These are phyloP conservation scores for Kodamaea restingae DNA, from an alignment of 805 yeast genomes.

Conservation along the genomic window DNA sequence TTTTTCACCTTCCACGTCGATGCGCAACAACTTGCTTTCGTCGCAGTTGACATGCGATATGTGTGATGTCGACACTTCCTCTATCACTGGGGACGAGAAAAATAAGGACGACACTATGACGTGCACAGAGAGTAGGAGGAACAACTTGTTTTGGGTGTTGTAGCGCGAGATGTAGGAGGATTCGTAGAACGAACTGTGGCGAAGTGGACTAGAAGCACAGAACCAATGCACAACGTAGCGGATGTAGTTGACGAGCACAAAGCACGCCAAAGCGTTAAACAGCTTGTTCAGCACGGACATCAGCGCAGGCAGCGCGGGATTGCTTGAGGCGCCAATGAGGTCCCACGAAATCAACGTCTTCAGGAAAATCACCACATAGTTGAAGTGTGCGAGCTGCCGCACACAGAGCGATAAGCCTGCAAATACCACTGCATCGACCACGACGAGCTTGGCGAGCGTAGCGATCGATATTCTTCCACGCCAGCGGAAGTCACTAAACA, in stretches of 20 bases:
- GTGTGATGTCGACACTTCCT: neutral
- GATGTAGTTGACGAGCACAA: slow-evolving; percentile 14
- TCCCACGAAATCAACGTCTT: slow-evolving; percentile 15
- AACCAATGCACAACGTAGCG: slow-evolving; percentile 14
- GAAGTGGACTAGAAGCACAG: neutral
- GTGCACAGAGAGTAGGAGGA: slow-evolving; percentile 13
- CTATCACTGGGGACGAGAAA: neutral
- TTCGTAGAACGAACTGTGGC: slow-evolving; percentile 7
- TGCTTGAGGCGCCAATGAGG: slow-evolving; percentile 11
- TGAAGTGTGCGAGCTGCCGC: slow-evolving; percentile 12
- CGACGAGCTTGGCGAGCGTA: slow-evolving; percentile 1
- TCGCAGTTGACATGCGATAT: slow-evolving; percentile 12
- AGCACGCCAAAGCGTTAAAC: slow-evolving; percentile 12
- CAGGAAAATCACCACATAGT: slow-evolving; percentile 13
- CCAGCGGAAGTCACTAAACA: slow-evolving; percentile 9
- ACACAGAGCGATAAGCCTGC: slow-evolving; percentile 2
- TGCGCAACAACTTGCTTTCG: slow-evolving; percentile 11
- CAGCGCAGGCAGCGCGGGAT: neutral
- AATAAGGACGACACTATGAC: slow-evolving; percentile 12
- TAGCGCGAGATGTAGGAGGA: slow-evolving; percentile 12
- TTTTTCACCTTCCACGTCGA: slow-evolving; percentile 6
- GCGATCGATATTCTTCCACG: neutral
- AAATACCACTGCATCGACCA: slow-evolving; percentile 1
- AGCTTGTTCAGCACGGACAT: slow-evolving; percentile 6
- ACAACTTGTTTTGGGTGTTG: slow-evolving; percentile 12